Base-by-base conservation (phyloP, 805 yeast genomes). In the Yamadazyma insecticola region DNA sequence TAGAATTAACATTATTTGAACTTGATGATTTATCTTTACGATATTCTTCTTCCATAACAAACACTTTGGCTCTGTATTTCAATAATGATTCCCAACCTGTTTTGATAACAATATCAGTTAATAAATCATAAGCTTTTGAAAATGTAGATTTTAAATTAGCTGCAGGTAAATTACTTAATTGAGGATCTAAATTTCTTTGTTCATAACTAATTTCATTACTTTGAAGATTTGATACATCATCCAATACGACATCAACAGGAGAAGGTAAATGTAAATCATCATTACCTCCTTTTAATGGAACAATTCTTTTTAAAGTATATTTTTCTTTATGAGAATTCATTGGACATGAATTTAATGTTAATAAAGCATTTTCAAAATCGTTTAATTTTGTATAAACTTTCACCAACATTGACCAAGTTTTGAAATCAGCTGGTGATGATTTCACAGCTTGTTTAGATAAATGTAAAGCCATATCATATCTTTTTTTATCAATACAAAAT, bases 291-390 rank as follows among this genome's bases (percentile, higher is more conserved):
- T 58, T 55, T 13, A 78, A 70, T 16, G 75, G 72, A 8, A 74
- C 73, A 4, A 79, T 69, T 46, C 92, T 63, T 49, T 72, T 75
- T 44, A 81, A 65, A 14, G 69, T 63, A 50, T 66, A 82, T 40
- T 73, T 73, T 44, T 83, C 92, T 48, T 76, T 79, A 47, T 78
- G 76, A 8, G 82, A 74, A 32, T 78, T 78, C 87, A 84, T 81
- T 15, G 94, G 94, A 48, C 89, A 81, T 11, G 90, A 78, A 47
- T 84, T 84, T 42, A 84, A 63, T 1, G 88, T 74, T 35, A 82
- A 57, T 32, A 84, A 62, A 1, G 92, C 84, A 43, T 80, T 73
- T 50, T 82, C 89, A 50, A 76, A 74, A 53, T 81, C 80, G 16
- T 76, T 77, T 30, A 74, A 50, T 26, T 70, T 69, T 23, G 82